Base-by-base conservation (phyloP, 805 yeast genomes). In the Teunomyces lycoperdinae region DNA sequence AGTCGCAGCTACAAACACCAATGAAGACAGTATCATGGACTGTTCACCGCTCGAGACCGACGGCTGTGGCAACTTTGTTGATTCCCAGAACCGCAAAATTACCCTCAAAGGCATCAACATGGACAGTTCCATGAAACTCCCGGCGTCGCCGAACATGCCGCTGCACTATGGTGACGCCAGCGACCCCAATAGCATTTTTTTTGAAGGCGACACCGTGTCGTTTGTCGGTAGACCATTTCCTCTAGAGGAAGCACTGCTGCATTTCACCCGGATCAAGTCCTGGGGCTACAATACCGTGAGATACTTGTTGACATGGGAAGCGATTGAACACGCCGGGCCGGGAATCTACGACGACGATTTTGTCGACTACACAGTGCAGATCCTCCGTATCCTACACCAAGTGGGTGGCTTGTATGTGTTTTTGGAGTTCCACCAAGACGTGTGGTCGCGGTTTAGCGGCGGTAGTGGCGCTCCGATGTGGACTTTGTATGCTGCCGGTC, bases 391-490 rank as follows among this genome's bases (percentile, higher is more conserved):
- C 6, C 76, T 87, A 10, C 73, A 79, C 41, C 60, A 74, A 14
- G 70, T 81, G 27, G 96, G 94, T 1, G 92, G 91, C 0, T 62
- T 90, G 14, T 87, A 85, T 57, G 88, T 89, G 5, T 83, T 87
- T 55, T 62, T 91, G 54, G 97, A 91, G 60, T 89, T 95, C 0
- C 97, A 91, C 62, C 97, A 91, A 64, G 97, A 91, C 62, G 95
- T 85, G 9, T 91, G 97, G 97, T 84, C 94, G 1, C 77, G 97
- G 42, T 87, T 76, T 61, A 73, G 83, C 9, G 97, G 97, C 4
- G 97, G 97, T 2, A 83, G 89, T 42, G 97, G 97, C 14, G 96
- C 97, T 3, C 97, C 97, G 0, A 58, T 88, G 58, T 91, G 97
- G 97, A 90, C 97, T 0, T 63, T 90, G 3, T 84, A 87, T 59